Evolutionary conservation across 2,329 filamentous ascomycete genomes (phyloP), one percentile per base, ranked within the genome.

Genomic region (Alternaria sp.): DNA sequence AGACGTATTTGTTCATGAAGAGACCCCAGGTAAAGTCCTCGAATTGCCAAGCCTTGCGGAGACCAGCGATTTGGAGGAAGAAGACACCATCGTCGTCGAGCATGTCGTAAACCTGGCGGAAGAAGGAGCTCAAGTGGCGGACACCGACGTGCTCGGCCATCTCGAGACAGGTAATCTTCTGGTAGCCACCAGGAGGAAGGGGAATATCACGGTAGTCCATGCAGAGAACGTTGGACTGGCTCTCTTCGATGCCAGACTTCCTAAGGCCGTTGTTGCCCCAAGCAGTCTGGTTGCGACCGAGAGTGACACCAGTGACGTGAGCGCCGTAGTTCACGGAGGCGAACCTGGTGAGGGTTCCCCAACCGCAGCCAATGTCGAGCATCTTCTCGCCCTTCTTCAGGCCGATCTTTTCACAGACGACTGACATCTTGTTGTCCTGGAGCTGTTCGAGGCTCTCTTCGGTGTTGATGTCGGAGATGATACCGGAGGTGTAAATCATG

Each of bases 1-100:
- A 98, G 81, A 98, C 87, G 83, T 98, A 97, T 85, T 97, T 97
- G 90, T 98, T 98, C 93, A 98, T 97, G 88, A 97, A 98, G 50
- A 98, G 87, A 80, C 96, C 96, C 96, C 96, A 98, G 81, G 95
- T 92, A 55, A 97, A 88, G 83, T 98, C 95, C 86, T 98, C 94
- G 78, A 97, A 98, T 82, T 98, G 96, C 96, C 96, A 98, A 68
- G 87, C 85, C 85, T 96, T 96, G 73, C 96, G 91, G 66, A 99
- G 88, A 83, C 96, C 96, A 73, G 95, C 93, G 74, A 96, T 93
- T 82, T 98, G 96, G 65, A 98, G 87, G 88, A 96, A 97, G 85
- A 98, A 97, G 70, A 93, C 88, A 80, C 96, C 96, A 71, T 98
- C 93, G 71, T 98, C 96, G 66, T 97, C 93, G 58, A 98, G 89